These are phyloP conservation scores for Stephania japonica DNA, from an alignment of 164 flowering plant species.

Conservation along the genomic window DNA sequence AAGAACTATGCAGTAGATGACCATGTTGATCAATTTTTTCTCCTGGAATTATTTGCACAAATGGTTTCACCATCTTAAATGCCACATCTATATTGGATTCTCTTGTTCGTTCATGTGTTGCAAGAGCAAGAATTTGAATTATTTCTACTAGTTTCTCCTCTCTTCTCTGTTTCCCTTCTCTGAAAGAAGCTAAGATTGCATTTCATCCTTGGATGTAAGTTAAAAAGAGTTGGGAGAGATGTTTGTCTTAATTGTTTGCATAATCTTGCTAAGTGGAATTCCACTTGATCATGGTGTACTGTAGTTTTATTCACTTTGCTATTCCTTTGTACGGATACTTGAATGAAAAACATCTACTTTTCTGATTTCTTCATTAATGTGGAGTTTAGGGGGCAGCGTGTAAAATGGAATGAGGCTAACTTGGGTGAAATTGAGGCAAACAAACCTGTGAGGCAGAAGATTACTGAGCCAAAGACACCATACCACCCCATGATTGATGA, in stretches of 20 bases:
- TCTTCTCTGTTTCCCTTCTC: not conserved
- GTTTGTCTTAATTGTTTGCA: not conserved
- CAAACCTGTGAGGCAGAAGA: conserved; percentile 98
- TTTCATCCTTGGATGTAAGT: not conserved
- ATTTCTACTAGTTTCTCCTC: not conserved
- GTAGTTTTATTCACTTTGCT: not conserved
- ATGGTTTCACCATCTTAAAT: not conserved
- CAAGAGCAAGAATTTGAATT: not conserved
- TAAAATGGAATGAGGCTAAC: conserved; percentile 90
- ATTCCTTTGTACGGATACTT: not conserved
- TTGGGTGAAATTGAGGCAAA: conserved; percentile 83
- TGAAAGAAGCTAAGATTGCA: not conserved
- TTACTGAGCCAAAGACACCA: conserved; percentile 99
- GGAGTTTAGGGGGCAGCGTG: conserved; percentile 44
- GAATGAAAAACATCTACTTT: not conserved
- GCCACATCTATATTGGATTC: not conserved
- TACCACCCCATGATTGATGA: conserved; percentile 89
- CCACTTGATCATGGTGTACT: not conserved
- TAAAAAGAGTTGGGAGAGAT: not conserved
- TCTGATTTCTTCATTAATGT: conserved; percentile 5
- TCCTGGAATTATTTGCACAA: not conserved
- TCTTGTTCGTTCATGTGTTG: not conserved
- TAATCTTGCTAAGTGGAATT: not conserved
- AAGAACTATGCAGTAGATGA: not conserved
- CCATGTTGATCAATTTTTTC: not conserved